Base-by-base conservation (phyloP, 2,329 filamentous ascomycete genomes). In the Botrytis squamosa region DNA sequence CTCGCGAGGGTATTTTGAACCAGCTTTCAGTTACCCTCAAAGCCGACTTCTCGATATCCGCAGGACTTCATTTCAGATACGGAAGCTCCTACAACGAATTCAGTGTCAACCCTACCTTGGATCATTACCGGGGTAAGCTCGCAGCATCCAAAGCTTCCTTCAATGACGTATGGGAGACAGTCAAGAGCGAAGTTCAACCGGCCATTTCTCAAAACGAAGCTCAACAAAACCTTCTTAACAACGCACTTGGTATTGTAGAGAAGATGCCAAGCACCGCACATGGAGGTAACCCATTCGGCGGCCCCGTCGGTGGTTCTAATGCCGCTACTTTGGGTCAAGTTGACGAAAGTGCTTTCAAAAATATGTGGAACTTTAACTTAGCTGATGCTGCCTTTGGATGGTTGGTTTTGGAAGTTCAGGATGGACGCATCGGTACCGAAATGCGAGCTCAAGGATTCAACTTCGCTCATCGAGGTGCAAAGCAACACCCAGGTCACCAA, bases 291-390 rank as follows among this genome's bases (percentile, higher is more conserved):
- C 96, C 96, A 9, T 99, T 99, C 80, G 96, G 96, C 63, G 95
- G 95, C 22, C 93, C 93, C 44, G 89, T 91, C 71, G 89, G 90
- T 68, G 92, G 92, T 57, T 90, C 87, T 59, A 85, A 85, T 78
- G 85, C 90, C 69, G 85, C 88, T 71, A 88, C 89, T 74, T 91
- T 93, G 69, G 96, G 96, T 46, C 93, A 97, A 80, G 94, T 99
- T 29, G 96, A 99, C 76, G 96, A 99, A 86, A 98, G 95, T 80
- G 96, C 96, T 1, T 99, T 99, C 88, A 99, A 99, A 87, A 99
- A 99, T 83, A 98, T 98, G 96, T 99, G 96, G 96, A 99, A 99
- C 84, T 99, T 99, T 85, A 98, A 98, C 83, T 84, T 99, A 77
- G 96, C 96, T 44, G 96, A 99, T 85, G 96, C 96, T 72, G 95